A percentile compares a stretch with the other conserved stretches of the same genome.
phyloP scores from a whole-genome alignment of 106 monocot genomes.

The Chionographis japonica region DNA sequence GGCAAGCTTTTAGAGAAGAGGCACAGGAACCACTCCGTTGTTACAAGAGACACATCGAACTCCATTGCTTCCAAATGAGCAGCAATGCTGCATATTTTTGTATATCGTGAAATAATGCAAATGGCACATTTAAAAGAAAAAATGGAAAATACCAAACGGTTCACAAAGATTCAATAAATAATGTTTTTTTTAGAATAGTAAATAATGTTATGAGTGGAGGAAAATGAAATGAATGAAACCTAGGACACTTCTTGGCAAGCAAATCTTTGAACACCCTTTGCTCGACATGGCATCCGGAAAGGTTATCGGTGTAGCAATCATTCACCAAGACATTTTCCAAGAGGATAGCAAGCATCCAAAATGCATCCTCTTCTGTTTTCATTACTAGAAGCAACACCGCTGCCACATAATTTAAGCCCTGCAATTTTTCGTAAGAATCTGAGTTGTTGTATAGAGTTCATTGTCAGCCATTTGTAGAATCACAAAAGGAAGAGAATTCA shows the following conservation, averaged over 20 bases:
- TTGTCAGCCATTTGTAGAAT: background rate
- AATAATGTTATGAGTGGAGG: background rate
- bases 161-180: background rate
- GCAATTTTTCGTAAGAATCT: slow-evolving; percentile 5
- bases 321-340: slow-evolving; percentile 92
- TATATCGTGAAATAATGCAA: slow-evolving; percentile 3
- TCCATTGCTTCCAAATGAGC: slow-evolving; percentile 79
- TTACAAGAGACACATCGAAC: slow-evolving; percentile 89
- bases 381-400: slow-evolving; percentile 88
- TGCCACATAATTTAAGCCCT: slow-evolving; percentile 98
- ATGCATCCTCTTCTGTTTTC: slow-evolving; percentile 96
- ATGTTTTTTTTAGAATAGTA: background rate
- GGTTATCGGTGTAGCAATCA: slow-evolving; percentile 92
- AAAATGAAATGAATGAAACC: slow-evolving; percentile 30
- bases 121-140: background rate
- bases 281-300: slow-evolving; percentile 98
- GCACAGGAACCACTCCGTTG: slow-evolving; percentile 97
- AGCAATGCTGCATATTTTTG: slow-evolving; percentile 59
- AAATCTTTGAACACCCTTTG: slow-evolving; percentile 95
- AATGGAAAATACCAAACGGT: background rate
- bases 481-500: background rate
- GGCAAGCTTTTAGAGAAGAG: slow-evolving; percentile 96
- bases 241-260: slow-evolving; percentile 90
- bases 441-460: background rate
- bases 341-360: slow-evolving; percentile 97